A percentile compares a stretch with the other conserved stretches of the same genome.
Evolutionary conservation across 192 early-diverging fungal genomes (phyloP).

Genomic region (Spinellus fusiger): DNA sequence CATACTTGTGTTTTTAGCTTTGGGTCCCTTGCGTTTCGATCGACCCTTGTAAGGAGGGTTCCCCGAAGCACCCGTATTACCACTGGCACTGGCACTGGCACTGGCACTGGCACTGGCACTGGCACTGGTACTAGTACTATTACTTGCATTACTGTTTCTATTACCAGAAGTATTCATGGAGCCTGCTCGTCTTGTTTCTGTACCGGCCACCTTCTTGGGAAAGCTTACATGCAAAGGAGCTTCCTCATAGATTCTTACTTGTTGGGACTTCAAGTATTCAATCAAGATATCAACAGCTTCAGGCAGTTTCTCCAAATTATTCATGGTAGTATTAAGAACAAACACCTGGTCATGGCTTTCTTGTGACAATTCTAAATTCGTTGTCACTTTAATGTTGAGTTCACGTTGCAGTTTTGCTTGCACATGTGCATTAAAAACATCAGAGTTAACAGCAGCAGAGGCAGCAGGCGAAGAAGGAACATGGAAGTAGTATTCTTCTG

Average conservation of each 20-base stretch:
- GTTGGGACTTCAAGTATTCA: conserved; percentile 1
- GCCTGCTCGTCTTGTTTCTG: not conserved
- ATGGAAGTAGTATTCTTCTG: conserved; percentile 46
- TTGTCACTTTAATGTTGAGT: not conserved
- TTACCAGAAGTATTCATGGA: not conserved
- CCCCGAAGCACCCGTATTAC: no score
- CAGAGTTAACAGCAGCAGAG: conserved; percentile 31
- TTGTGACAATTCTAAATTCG: not conserved
- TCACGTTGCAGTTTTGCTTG: not conserved
- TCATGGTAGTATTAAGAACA: conserved; percentile 1
- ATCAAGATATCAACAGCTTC: conserved; percentile 15
- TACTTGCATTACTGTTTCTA: no score
- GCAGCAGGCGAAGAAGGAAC: conserved; percentile 45
- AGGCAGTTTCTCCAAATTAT: conserved; percentile 11
- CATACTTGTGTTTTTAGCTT: no score
- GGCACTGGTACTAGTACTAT: no score
- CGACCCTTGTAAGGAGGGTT: no score
- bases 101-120: no score
- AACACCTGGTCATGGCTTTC: not conserved
- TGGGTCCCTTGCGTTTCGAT: no score
- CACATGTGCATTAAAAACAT: conserved; percentile 44
- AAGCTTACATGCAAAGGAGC: not conserved
- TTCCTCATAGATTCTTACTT: conserved; percentile 14
- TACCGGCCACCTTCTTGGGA: no score
- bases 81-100: no score